phyloP scores from a whole-genome alignment of 257 asterid genomes.

The Jacaranda copaia region DNA sequence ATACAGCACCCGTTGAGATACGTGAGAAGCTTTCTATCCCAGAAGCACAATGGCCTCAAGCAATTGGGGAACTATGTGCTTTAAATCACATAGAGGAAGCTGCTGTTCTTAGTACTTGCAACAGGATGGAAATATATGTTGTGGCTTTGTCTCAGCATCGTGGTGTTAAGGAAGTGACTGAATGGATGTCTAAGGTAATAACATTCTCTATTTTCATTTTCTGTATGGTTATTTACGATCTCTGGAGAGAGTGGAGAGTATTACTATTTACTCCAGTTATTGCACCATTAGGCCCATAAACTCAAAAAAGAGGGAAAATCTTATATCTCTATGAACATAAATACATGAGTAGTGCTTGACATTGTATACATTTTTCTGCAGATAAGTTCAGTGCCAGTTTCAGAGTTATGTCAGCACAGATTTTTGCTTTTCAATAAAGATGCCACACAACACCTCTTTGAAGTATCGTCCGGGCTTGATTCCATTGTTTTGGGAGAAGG shows the following conservation, averaged over 20 bases:
- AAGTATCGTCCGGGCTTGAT: constrained; percentile 92
- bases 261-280: constrained; percentile 4
- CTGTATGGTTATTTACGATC: neutral
- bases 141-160: constrained; percentile 84
- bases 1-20: constrained; percentile 79
- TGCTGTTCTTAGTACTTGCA: constrained; percentile 94
- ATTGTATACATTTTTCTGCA: constrained; percentile 42
- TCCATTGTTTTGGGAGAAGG: constrained; percentile 97
- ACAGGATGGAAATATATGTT: constrained; percentile 87
- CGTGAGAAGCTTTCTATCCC: constrained; percentile 92
- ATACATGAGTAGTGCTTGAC: constrained; percentile 12
- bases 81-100: constrained; percentile 93
- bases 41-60: constrained; percentile 89
- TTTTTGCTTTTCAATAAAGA: constrained; percentile 72
- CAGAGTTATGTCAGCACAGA: constrained; percentile 72
- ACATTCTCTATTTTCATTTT: constrained; percentile 6
- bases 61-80: constrained; percentile 74
- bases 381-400: constrained; percentile 80
- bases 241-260: constrained; percentile 1
- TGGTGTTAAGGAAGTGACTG: constrained; percentile 92
- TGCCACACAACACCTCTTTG: constrained; percentile 80
- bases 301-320: neutral
- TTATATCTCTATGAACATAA: constrained; percentile 18
- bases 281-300: constrained; percentile 7
- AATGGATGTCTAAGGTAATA: constrained; percentile 96